Evolutionary conservation across 1,284 basidiomycete genomes (phyloP).

Genomic region (Kwoniella shivajii): DNA sequence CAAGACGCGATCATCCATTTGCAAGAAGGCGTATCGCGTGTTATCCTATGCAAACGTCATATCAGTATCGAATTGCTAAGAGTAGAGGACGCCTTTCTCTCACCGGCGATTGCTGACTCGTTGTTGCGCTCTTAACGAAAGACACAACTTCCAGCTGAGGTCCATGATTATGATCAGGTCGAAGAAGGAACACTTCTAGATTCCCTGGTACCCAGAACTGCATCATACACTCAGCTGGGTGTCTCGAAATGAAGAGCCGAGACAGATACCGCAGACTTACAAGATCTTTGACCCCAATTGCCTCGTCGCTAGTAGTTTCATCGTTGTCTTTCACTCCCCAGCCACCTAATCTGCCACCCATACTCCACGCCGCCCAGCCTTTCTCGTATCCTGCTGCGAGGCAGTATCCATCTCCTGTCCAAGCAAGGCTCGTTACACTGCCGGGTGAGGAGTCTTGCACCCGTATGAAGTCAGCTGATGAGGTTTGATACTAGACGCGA

Average conservation of each 20-base stretch:
- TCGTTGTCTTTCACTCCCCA: conserved; percentile 56
- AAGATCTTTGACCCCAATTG: not conserved
- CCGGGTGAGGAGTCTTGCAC: conserved; percentile 60
- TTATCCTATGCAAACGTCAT: conserved; percentile 32
- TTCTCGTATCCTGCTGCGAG: conserved; percentile 92
- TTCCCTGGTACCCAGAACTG: conserved; percentile 92
- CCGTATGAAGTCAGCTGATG: not conserved
- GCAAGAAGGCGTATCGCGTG: conserved; percentile 82
- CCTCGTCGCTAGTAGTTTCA: not conserved
- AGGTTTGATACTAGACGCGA: not conserved
- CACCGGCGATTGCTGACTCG: conserved; percentile 87
- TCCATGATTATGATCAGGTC: conserved; percentile 1
- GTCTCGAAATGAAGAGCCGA: not conserved
- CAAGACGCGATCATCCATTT: conserved; percentile 90
- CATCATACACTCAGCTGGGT: conserved; percentile 6
- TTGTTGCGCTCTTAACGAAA: conserved; percentile 92
- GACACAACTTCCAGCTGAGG: conserved; percentile 72
- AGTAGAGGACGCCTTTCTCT: conserved; percentile 26
- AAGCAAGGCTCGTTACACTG: conserved; percentile 73
- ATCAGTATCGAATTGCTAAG: not conserved
- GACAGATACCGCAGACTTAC: not conserved
- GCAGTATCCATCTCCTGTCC: conserved; percentile 94
- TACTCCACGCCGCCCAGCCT: conserved; percentile 90
- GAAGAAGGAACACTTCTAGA: conserved; percentile 77
- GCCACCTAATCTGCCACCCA: conserved; percentile 74